phyloP scores from a whole-genome alignment of 1,284 basidiomycete species.

The Hemileccinum hortonii region DNA sequence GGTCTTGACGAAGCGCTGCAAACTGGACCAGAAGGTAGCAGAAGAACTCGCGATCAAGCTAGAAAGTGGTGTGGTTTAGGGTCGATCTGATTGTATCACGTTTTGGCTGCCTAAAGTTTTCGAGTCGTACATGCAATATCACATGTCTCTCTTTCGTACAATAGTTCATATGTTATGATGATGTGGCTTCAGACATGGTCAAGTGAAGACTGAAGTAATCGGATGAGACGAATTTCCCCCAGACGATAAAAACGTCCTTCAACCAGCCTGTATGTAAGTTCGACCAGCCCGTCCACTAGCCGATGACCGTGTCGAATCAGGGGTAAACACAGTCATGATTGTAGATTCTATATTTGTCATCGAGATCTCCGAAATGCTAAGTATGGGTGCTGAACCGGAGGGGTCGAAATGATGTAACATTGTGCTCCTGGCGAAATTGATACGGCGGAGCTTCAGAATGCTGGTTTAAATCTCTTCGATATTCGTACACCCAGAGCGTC shows the following conservation, averaged over 20 bases:
- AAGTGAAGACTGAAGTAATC: too few species aligned
- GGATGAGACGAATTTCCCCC: too few species aligned
- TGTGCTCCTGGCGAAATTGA: not conserved
- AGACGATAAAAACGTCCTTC: too few species aligned
- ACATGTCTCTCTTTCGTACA: conserved; percentile 5
- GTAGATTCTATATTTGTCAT: not conserved
- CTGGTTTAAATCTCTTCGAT: too few species aligned
- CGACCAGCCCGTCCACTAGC: not conserved
- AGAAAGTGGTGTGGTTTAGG: conserved; percentile 1
- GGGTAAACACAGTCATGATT: not conserved
- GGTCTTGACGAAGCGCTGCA: conserved; percentile 30
- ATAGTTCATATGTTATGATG: not conserved
- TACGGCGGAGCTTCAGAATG: not conserved
- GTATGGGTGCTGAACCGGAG: not conserved
- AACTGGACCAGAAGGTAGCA: conserved; percentile 19
- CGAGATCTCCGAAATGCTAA: not conserved
- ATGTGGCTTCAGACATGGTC: not conserved
- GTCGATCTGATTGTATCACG: not conserved
- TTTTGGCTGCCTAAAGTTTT: not conserved
- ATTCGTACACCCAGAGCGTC: too few species aligned
- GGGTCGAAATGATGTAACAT: not conserved
- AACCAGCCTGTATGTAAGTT: not conserved
- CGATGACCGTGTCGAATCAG: too few species aligned
- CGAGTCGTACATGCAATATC: conserved; percentile 7
- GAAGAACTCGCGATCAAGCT: conserved; percentile 21